phyloP scores from a whole-genome alignment of 2,329 filamentous ascomycete species.

The Xylaria digitata region DNA sequence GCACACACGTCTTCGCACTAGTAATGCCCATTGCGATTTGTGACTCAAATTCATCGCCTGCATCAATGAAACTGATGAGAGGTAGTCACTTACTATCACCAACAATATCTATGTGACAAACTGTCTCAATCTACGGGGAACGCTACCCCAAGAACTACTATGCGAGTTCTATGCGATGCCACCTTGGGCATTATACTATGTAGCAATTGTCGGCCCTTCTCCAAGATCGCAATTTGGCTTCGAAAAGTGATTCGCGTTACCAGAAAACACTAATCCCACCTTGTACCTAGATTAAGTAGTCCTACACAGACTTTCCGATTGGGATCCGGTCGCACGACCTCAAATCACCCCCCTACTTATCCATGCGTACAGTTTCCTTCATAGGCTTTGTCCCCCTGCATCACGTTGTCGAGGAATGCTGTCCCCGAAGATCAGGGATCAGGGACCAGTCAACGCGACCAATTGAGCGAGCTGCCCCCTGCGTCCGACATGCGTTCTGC shows the following conservation, averaged over 20 bases:
- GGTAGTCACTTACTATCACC: slow-evolving; percentile 21
- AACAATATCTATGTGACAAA: slow-evolving; percentile 15
- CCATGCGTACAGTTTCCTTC: slow-evolving; percentile 24
- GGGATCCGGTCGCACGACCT: slow-evolving; percentile 35
- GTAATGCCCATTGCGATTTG: background rate
- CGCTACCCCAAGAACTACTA: slow-evolving; percentile 32
- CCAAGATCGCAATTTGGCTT: slow-evolving; percentile 32
- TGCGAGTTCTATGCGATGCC: slow-evolving; percentile 26
- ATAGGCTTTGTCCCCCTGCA: slow-evolving; percentile 27
- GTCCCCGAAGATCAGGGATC: slow-evolving; percentile 34
- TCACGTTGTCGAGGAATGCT: slow-evolving; percentile 23
- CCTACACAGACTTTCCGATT: slow-evolving; percentile 27
- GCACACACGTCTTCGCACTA: background rate
- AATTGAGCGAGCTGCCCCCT: slow-evolving; percentile 32
- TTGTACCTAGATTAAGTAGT: background rate
- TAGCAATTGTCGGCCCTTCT: slow-evolving; percentile 35
- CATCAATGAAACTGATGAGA: slow-evolving; percentile 5
- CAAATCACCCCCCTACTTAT: slow-evolving; percentile 18
- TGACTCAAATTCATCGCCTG: slow-evolving; percentile 5
- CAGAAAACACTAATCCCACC: slow-evolving; percentile 19
- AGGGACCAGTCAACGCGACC: slow-evolving; percentile 12
- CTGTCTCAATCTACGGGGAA: slow-evolving; percentile 13
- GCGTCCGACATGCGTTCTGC: slow-evolving; percentile 34
- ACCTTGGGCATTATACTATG: slow-evolving; percentile 13
- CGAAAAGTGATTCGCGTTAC: slow-evolving; percentile 29